Conservation (phyloP, 345 rosid genomes). For the Mercurialis annua region DNA sequence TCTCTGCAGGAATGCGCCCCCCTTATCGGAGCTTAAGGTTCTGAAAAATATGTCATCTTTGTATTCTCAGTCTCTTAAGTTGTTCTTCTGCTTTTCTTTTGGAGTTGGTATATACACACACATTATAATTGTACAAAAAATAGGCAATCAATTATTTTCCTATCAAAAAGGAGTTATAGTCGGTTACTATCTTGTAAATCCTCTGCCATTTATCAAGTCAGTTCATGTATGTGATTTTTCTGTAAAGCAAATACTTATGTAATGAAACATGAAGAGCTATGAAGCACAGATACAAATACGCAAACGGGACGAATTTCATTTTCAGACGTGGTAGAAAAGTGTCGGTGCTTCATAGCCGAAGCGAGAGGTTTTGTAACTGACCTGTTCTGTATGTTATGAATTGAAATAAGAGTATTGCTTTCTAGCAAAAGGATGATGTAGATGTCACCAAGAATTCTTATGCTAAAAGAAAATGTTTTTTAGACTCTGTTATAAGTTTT, state of each 20-base stretch:
- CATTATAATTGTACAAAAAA: not conserved
- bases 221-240: not conserved
- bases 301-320: too few relatives aligned
- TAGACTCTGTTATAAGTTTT: too few relatives aligned
- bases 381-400: not conserved
- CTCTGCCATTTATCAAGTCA: not conserved
- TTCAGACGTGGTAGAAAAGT: too few relatives aligned
- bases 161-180: not conserved
- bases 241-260: not conserved
- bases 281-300: too few relatives aligned
- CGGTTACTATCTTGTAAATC: conserved; percentile 10
- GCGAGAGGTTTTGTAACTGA: too few relatives aligned
- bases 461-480: too few relatives aligned
- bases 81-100: not conserved
- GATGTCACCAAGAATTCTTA: not conserved
- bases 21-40: not conserved
- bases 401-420: not conserved
- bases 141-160: not conserved
- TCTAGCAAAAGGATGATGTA: not conserved
- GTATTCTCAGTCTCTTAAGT: not conserved
- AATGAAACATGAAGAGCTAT: not conserved
- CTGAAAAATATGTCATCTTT: not conserved
- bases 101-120: not conserved
- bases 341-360: too few relatives aligned
- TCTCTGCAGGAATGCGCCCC: conserved; percentile 7